Conservation (phyloP, 345 rosid genomes). For the Populus tremula region DNA sequence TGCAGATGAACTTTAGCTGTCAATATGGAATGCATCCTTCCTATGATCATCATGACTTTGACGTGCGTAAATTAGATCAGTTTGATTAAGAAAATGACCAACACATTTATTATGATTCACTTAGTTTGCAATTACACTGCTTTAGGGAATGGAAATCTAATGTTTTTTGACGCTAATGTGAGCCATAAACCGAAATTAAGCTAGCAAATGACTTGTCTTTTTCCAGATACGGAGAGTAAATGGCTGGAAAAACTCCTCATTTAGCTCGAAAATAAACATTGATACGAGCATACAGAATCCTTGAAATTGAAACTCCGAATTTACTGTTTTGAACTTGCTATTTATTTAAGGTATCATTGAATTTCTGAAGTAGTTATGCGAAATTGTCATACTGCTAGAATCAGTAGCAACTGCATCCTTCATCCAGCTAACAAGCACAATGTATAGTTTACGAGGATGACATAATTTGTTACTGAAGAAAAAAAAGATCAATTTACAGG, state of each 20-base stretch:
- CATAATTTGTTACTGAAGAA: too few species aligned
- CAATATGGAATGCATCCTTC: too few species aligned
- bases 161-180: background rate
- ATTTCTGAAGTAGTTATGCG: constrained; percentile 6
- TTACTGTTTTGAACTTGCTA: background rate
- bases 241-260: background rate
- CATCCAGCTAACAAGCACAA: background rate
- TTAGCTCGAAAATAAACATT: background rate
- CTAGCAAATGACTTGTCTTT: constrained; percentile 1
- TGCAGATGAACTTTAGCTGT: background rate
- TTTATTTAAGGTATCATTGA: background rate
- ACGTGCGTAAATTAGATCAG: background rate
- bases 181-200: background rate
- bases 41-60: too few species aligned
- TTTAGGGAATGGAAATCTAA: background rate
- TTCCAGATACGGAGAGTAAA: background rate
- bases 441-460: too few species aligned
- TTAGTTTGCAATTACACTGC: background rate
- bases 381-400: background rate
- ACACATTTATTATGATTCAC: background rate
- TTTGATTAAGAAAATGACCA: constrained; percentile 10
- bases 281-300: background rate
- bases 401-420: background rate
- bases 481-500: too few species aligned
- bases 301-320: background rate